Evolutionary conservation across 2,329 filamentous ascomycete species (phyloP).

Genomic region (Verticillium tricorpus): DNA sequence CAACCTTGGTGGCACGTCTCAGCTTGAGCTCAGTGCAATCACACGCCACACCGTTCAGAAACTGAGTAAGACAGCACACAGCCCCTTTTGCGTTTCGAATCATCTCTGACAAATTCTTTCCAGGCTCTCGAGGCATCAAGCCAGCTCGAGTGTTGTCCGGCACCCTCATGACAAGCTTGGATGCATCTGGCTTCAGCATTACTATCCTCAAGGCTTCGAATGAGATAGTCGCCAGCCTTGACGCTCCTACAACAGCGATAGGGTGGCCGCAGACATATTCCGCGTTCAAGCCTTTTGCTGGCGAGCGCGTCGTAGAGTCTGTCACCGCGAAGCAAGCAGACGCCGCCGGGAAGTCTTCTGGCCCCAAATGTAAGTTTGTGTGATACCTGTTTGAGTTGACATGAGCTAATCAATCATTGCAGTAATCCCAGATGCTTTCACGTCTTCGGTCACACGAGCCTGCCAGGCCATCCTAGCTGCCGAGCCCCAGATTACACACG

Average conservation of each 20-base stretch:
- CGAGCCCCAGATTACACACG: slow-evolving; percentile 23
- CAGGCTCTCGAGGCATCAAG: background rate
- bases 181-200: slow-evolving; percentile 67
- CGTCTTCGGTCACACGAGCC: slow-evolving; percentile 5
- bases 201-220: slow-evolving; percentile 58
- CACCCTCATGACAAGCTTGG: slow-evolving; percentile 69
- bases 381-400: background rate
- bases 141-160: slow-evolving; percentile 47
- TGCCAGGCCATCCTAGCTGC: slow-evolving; percentile 32
- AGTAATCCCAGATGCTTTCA: slow-evolving; percentile 7
- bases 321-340: slow-evolving; percentile 38
- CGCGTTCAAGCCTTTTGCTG: slow-evolving; percentile 35
- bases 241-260: slow-evolving; percentile 61
- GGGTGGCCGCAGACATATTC: slow-evolving; percentile 47
- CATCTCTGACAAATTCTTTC: background rate
- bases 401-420: background rate
- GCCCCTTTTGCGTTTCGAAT: slow-evolving; percentile 47
- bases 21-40: slow-evolving; percentile 60
- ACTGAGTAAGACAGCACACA: slow-evolving; percentile 51
- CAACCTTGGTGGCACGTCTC: slow-evolving; percentile 65
- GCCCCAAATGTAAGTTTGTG: slow-evolving; percentile 18
- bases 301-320: slow-evolving; percentile 56
- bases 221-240: slow-evolving; percentile 32
- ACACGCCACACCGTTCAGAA: slow-evolving; percentile 62
- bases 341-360: slow-evolving; percentile 38